Conservation (phyloP, 2,329 filamentous ascomycete genomes). For the Endoconidiophora polonica region DNA sequence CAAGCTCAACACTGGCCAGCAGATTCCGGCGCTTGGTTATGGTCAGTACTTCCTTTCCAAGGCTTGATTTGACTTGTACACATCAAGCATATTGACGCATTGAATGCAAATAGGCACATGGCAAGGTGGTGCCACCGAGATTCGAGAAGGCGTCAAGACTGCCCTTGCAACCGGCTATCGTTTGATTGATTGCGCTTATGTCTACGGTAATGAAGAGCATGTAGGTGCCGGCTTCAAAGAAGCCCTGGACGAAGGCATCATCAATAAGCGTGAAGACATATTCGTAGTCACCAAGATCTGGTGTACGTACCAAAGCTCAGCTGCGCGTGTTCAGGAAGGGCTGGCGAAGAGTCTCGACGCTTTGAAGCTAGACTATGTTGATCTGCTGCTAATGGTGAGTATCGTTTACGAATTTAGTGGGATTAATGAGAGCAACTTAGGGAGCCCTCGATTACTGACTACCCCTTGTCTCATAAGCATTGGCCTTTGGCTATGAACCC, state of each 20-base stretch:
- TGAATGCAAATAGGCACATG: conserved; percentile 36
- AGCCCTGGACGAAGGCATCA: conserved; percentile 45
- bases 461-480: conserved; percentile 29
- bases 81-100: conserved; percentile 11
- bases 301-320: conserved; percentile 53
- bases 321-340: conserved; percentile 42
- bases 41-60: conserved; percentile 25
- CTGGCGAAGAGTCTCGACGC: conserved; percentile 57
- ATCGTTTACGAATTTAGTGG: not conserved
- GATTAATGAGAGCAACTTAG: too few species aligned
- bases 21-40: conserved; percentile 47
- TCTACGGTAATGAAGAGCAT: conserved; percentile 68
- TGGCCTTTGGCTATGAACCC: conserved; percentile 74
- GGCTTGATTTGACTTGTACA: not conserved
- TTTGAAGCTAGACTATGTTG: conserved; percentile 64
- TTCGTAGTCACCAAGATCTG: conserved; percentile 79
- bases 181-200: conserved; percentile 56
- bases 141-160: conserved; percentile 38
- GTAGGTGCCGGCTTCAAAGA: conserved; percentile 64
- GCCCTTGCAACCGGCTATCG: conserved; percentile 41
- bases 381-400: conserved; percentile 53
- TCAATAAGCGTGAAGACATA: conserved; percentile 54
- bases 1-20: conserved; percentile 46
- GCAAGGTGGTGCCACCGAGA: conserved; percentile 43
- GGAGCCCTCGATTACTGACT: too few species aligned